Conservation (phyloP, 345 rosid genomes). For the Camelina sativa region DNA sequence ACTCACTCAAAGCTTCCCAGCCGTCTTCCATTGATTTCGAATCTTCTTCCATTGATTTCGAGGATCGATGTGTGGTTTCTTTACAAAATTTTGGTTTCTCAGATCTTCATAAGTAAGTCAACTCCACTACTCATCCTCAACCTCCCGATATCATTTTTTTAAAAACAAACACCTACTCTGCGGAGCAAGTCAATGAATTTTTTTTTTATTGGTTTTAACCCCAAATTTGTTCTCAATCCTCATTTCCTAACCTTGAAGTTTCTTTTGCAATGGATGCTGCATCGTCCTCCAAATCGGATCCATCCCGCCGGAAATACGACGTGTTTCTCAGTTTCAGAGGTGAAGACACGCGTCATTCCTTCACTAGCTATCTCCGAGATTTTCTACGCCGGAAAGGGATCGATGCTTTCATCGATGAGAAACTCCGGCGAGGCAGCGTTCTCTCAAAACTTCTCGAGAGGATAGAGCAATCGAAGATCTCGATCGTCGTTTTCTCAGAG, state of each 20-base stretch:
- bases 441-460: conserved; percentile 22
- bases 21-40: too few relatives aligned
- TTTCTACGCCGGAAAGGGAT: conserved; percentile 38
- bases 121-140: too few relatives aligned
- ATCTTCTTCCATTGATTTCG: too few relatives aligned
- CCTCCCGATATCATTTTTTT: background rate
- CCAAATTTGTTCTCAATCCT: background rate
- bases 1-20: too few relatives aligned
- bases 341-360: conserved; percentile 35
- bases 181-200: too few relatives aligned
- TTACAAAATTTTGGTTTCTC: too few relatives aligned
- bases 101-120: too few relatives aligned
- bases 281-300: background rate
- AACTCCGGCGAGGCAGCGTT: conserved; percentile 35
- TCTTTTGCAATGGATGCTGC: conserved; percentile 8
- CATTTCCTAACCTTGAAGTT: background rate
- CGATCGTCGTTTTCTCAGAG: conserved; percentile 36
- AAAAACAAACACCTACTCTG: background rate
- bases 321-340: conserved; percentile 48
- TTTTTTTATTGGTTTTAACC: too few relatives aligned
- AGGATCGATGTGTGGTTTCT: too few relatives aligned
- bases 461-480: conserved; percentile 40
- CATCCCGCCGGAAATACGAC: conserved; percentile 38
- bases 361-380: conserved; percentile 33
- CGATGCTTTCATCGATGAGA: conserved; percentile 38